These are phyloP conservation scores for Colletotrichum tropicicola DNA, from an alignment of 2,329 filamentous ascomycete genomes.

Conservation along the genomic window DNA sequence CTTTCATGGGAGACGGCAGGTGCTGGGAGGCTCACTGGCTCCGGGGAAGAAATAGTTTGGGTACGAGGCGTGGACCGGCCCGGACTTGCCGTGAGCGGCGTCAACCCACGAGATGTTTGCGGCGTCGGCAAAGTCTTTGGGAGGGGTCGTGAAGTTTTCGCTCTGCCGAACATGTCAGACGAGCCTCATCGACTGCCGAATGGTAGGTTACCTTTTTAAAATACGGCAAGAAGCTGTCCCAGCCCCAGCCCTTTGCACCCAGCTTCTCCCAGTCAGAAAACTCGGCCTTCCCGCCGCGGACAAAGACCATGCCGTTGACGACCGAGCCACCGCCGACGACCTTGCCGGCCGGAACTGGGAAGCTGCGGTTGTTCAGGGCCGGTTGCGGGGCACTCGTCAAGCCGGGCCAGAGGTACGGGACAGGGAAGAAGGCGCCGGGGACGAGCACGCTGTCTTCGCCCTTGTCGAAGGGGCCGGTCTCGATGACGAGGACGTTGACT, in stretches of 20 bases:
- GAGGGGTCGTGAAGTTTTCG: slow-evolving; percentile 30
- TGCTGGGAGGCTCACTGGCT: slow-evolving; percentile 30
- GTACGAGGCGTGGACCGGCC: slow-evolving; percentile 41
- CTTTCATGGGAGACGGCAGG: not conserved
- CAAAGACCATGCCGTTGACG: slow-evolving; percentile 49
- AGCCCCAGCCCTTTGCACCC: slow-evolving; percentile 53
- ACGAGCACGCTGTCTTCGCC: slow-evolving; percentile 38
- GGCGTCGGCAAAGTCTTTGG: slow-evolving; percentile 9
- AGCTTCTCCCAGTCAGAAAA: slow-evolving; percentile 54
- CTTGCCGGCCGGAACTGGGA: slow-evolving; percentile 37
- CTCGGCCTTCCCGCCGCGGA: slow-evolving; percentile 43
- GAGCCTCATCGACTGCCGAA: not conserved
- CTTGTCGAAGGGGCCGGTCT: slow-evolving; percentile 37
- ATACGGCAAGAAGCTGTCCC: slow-evolving; percentile 48
- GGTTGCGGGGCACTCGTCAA: slow-evolving; percentile 36
- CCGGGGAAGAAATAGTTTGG: slow-evolving; percentile 42
- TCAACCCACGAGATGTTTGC: slow-evolving; percentile 27
- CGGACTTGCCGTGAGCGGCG: slow-evolving; percentile 36
- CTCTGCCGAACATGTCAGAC: not conserved
- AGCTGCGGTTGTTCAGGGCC: slow-evolving; percentile 36
- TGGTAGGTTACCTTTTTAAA: slow-evolving; percentile 46
- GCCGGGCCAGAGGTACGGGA: slow-evolving; percentile 39
- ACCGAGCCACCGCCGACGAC: slow-evolving; percentile 49
- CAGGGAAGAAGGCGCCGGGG: slow-evolving; percentile 39
- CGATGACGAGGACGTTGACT: slow-evolving; percentile 40